Percentiles rank a stretch among this genome's conserved stretches.
Evolutionary conservation across 176 grass and related monocot genomes (phyloP).

Genomic region (Thinopyrum elongatum): DNA sequence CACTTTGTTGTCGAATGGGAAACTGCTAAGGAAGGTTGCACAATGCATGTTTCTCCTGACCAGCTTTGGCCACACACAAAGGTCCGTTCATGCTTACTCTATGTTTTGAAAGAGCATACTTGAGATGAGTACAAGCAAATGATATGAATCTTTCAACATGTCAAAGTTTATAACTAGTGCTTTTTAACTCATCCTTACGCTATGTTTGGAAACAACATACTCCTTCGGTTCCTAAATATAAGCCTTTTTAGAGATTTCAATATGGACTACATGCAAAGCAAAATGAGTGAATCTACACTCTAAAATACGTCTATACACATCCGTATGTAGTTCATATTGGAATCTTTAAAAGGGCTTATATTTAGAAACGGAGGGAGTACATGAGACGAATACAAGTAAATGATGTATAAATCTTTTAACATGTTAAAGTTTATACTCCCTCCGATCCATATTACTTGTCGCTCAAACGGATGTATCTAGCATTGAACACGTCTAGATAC

Average conservation of each 20-base stretch:
- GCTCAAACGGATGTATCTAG: too few species aligned
- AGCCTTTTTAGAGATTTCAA: too few species aligned
- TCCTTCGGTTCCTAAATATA: too few species aligned
- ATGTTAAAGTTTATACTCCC: background rate
- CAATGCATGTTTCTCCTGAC: conserved; percentile 98
- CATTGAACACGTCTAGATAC: too few species aligned
- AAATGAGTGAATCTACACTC: too few species aligned
- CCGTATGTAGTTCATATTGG: too few species aligned
- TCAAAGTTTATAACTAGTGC: background rate
- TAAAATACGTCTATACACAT: too few species aligned
- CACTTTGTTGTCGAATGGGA: conserved; percentile 99
- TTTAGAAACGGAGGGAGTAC: background rate
- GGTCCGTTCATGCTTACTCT: conserved; percentile 41
- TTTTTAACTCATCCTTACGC: background rate
- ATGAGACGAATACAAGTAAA: background rate
- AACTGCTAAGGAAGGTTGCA: conserved; percentile 77
- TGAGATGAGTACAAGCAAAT: background rate
- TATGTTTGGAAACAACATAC: background rate
- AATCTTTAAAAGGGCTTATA: too few species aligned
- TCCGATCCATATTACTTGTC: too few species aligned
- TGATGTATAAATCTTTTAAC: conserved; percentile 2
- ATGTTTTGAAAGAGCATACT: background rate
- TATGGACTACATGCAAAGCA: too few species aligned
- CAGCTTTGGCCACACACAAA: conserved; percentile 99
- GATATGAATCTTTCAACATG: background rate